phyloP scores from a whole-genome alignment of 2,329 filamentous ascomycete genomes.

The Aspergillus ibericus region DNA sequence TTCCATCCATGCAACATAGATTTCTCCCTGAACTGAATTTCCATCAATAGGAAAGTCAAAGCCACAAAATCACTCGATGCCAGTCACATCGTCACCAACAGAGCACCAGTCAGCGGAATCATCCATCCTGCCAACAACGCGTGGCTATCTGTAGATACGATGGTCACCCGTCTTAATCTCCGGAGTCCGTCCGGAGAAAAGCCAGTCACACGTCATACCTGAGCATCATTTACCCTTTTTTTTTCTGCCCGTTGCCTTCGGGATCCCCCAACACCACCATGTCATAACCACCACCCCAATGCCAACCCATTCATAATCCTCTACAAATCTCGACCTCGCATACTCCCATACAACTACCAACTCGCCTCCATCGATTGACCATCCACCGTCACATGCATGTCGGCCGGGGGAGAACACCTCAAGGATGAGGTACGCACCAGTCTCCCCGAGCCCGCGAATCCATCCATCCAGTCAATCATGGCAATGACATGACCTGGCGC shows the following conservation, averaged over 20 bases:
- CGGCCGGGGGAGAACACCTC: constrained; percentile 61
- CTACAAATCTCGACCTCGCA: background rate
- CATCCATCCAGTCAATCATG: background rate
- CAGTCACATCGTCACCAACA: background rate
- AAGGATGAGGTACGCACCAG: constrained; percentile 63
- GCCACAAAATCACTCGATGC: too few relatives aligned
- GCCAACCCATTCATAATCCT: background rate
- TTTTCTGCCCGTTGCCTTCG: background rate
- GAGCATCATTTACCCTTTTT: background rate
- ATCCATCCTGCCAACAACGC: too few relatives aligned
- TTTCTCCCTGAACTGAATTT: too few relatives aligned
- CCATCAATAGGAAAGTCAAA: too few relatives aligned
- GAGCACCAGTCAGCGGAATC: background rate
- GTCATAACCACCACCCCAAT: background rate
- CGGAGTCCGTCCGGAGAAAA: background rate
- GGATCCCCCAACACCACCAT: background rate
- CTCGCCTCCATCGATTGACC: background rate
- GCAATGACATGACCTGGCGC: background rate
- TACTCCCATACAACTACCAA: background rate
- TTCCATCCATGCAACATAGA: background rate
- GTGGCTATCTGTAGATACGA: too few relatives aligned
- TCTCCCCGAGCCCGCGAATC: background rate
- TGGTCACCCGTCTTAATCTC: background rate
- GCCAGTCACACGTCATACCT: background rate
- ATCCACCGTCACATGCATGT: constrained; percentile 57